Evolutionary conservation across 345 rosid genomes (phyloP).

Genomic region (Limnanthes douglasii): DNA sequence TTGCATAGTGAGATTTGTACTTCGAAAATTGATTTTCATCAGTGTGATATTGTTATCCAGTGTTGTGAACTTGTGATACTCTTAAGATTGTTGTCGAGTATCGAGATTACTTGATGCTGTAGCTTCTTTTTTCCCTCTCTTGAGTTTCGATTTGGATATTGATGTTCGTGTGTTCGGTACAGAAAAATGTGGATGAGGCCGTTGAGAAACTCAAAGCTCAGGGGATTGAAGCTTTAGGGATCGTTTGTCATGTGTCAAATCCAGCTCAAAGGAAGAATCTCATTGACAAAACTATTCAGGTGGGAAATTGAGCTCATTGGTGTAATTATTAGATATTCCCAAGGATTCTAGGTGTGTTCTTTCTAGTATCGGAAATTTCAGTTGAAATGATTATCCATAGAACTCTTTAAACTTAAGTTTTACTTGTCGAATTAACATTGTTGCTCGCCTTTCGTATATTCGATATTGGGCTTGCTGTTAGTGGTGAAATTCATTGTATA

Average conservation of each 20-base stretch:
- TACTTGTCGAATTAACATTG: too few relatives aligned
- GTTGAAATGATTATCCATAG: too few relatives aligned
- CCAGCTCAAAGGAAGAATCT: slow-evolving; percentile 65
- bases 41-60: background rate
- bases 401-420: too few relatives aligned
- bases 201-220: slow-evolving; percentile 42
- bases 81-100: background rate
- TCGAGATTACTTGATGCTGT: background rate
- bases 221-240: slow-evolving; percentile 64
- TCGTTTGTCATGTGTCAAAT: slow-evolving; percentile 83
- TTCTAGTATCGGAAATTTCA: too few relatives aligned
- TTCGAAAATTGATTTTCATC: background rate
- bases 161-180: slow-evolving; percentile 6
- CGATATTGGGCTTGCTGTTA: too few relatives aligned
- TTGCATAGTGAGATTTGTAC: background rate
- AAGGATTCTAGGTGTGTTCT: too few relatives aligned
- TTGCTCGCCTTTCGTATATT: too few relatives aligned
- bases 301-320: slow-evolving; percentile 13
- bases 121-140: background rate
- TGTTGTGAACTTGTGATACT: background rate
- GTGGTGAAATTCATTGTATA: too few relatives aligned
- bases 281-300: slow-evolving; percentile 52
- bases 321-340: too few relatives aligned
- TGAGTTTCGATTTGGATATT: background rate
- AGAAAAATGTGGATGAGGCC: slow-evolving; percentile 85